Conservation (phyloP, 164 flowering plant species). For the Vitis rupestris region DNA sequence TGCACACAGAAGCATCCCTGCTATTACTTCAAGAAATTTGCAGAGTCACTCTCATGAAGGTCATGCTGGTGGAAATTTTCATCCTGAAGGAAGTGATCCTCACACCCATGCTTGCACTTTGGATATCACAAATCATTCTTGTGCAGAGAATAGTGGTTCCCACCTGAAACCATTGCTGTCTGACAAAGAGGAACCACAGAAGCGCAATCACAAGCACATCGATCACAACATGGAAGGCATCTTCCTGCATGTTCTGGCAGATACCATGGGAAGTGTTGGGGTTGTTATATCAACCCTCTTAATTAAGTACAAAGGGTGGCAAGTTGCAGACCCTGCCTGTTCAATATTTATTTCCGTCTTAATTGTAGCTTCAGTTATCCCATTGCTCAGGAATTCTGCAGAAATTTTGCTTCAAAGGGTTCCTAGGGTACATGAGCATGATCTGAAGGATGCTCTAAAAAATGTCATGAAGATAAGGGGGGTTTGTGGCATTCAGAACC, state of each 20-base stretch:
- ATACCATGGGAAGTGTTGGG: conserved; percentile 97
- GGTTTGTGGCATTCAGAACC: conserved; percentile 54
- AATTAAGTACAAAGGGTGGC: conserved; percentile 93
- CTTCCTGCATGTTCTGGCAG: conserved; percentile 93
- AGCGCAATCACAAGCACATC: conserved; percentile 57
- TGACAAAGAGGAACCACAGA: conserved; percentile 28
- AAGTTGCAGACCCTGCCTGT: conserved; percentile 90
- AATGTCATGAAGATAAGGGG: conserved; percentile 57
- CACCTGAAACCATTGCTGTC: conserved; percentile 12
- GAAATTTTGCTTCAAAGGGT: conserved; percentile 89
- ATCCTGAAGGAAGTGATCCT: conserved; percentile 10
- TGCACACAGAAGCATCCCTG: background rate
- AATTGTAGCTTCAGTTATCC: conserved; percentile 80
- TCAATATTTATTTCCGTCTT: conserved; percentile 88
- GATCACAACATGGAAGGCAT: conserved; percentile 99
- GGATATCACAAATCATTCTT: conserved; percentile 13
- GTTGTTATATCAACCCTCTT: conserved; percentile 93
- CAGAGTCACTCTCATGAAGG: background rate
- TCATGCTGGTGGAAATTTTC: conserved; percentile 13
- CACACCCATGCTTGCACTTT: conserved; percentile 9
- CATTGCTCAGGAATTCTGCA: conserved; percentile 85
- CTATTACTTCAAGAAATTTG: background rate
- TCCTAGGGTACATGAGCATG: conserved; percentile 71
- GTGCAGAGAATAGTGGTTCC: conserved; percentile 5
- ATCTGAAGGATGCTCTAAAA: conserved; percentile 51